phyloP scores from a whole-genome alignment of 306 rosid species.

The Abrus precatorius region DNA sequence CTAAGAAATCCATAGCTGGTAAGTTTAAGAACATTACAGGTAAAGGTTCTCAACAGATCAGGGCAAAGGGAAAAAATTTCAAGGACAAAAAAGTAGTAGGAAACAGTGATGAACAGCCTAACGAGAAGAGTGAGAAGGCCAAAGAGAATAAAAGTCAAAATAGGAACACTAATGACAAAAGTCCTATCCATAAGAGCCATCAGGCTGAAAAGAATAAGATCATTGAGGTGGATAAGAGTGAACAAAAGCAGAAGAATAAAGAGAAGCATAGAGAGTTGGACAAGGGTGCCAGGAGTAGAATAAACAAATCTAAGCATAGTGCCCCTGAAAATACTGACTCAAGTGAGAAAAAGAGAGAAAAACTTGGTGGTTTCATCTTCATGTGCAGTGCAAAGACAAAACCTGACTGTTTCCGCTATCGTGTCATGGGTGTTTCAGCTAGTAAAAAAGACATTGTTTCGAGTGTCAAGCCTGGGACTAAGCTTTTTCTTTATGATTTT shows the following conservation, averaged over 20 bases:
- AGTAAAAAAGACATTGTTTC: slow-evolving; percentile 69
- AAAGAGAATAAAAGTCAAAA: slow-evolving; percentile 44
- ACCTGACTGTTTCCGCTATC: slow-evolving; percentile 83
- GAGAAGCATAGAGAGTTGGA: slow-evolving; percentile 43
- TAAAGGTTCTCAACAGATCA: slow-evolving; percentile 44
- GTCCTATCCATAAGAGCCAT: slow-evolving; percentile 21
- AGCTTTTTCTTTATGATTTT: slow-evolving; percentile 87
- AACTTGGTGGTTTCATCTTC: slow-evolving; percentile 82
- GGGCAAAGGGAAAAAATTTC: slow-evolving; percentile 46
- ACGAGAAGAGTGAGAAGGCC: slow-evolving; percentile 48
- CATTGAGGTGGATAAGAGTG: slow-evolving; percentile 43
- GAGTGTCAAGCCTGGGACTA: slow-evolving; percentile 73
- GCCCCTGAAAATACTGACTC: slow-evolving; percentile 46
- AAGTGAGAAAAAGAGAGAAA: slow-evolving; percentile 58
- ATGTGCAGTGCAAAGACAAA: slow-evolving; percentile 92
- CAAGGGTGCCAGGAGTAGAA: slow-evolving; percentile 46
- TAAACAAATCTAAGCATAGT: slow-evolving; percentile 42
- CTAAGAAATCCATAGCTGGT: slow-evolving; percentile 59
- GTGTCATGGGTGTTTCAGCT: slow-evolving; percentile 79
- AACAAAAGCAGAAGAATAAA: slow-evolving; percentile 44
- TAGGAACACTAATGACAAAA: slow-evolving; percentile 36
- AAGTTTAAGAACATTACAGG: slow-evolving; percentile 47
- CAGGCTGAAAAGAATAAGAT: slow-evolving; percentile 44
- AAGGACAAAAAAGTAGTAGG: slow-evolving; percentile 47
- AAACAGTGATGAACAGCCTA: slow-evolving; percentile 48